A percentile compares a stretch with the other conserved stretches of the same genome.
Conservation (phyloP, 2,329 filamentous ascomycete species). For the Metarhizium guizhouense region DNA sequence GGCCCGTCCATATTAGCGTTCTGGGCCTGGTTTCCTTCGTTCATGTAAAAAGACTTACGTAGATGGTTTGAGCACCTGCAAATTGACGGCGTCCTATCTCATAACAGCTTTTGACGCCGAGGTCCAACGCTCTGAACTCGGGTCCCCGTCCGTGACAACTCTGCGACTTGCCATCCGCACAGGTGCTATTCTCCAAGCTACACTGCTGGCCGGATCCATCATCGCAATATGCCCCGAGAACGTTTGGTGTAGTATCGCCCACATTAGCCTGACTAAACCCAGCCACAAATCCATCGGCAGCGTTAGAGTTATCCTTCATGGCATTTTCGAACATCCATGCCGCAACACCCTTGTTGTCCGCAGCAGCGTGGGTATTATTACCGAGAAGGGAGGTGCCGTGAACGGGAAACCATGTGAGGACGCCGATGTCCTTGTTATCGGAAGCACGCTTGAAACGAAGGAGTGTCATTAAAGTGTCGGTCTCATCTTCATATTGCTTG, state of each 20-base stretch:
- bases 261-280: constrained; percentile 90
- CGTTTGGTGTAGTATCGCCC: constrained; percentile 83
- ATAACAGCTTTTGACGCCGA: constrained; percentile 64
- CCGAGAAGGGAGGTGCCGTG: constrained; percentile 86
- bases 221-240: constrained; percentile 82
- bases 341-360: constrained; percentile 95
- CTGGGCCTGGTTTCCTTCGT: not conserved
- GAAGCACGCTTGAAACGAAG: constrained; percentile 67
- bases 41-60: constrained; percentile 19
- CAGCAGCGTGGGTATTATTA: constrained; percentile 84
- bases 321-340: constrained; percentile 75
- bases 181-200: constrained; percentile 76
- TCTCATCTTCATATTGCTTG: constrained; percentile 48
- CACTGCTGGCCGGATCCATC: constrained; percentile 67
- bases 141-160: constrained; percentile 68
- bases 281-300: constrained; percentile 66
- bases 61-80: constrained; percentile 41
- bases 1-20: not conserved
- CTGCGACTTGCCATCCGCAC: constrained; percentile 58
- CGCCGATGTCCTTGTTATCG: constrained; percentile 67
- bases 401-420: constrained; percentile 85
- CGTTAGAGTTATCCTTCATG: constrained; percentile 42
- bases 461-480: constrained; percentile 58
- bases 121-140: constrained; percentile 56
- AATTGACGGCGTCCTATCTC: constrained; percentile 71